Evolutionary conservation across 345 rosid species (phyloP), one percentile per base, ranked within the genome.

Genomic region (Arabidopsis arenosa): DNA sequence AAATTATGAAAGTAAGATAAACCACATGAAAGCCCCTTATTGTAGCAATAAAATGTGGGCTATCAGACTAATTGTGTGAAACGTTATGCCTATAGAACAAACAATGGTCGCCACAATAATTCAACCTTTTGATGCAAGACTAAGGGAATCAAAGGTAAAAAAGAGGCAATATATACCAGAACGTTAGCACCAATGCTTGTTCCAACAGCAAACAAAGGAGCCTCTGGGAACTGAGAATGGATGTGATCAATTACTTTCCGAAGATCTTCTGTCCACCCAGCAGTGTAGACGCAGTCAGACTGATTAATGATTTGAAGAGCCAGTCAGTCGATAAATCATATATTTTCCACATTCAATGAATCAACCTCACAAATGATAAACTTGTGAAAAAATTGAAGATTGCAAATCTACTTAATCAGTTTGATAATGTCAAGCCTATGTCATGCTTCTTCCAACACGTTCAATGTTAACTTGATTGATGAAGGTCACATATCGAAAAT

Each of bases 181-280:
- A 93, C 79, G 62, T 93, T 91, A 73, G 98, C 94, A 39, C 98
- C 98, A 59, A 93, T 88, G 84, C 98, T 93, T 39, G 98, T 91
- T 75, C 98, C 96, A 75, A 91, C 75, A 17, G 84, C 89, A 80
- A 88, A 91, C 54, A 93, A 61, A 75, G 97, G 91, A 85, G 97
- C 91, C 71, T 83, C 88, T 32, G 94, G 90, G 75, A 87, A 87
- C 65, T 81, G 82, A 40, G 76, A 47, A 70, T 88, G 93, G 63
- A 91, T 90, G 82, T 86, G 84, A 47, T 80, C 78, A 48, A 88
- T 62, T 51, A 91, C 87, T 60, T 45, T 83, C 18, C 93, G 75
- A 17, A 83, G 57, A 83, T 93, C 98, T 84, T 89, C 94, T 23
- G 98, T 93, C 91, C 97, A 89, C 17, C 97, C 98, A 71, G 93